phyloP scores from a whole-genome alignment of 192 early-diverging fungal genomes.

The Coemansia sp. region DNA sequence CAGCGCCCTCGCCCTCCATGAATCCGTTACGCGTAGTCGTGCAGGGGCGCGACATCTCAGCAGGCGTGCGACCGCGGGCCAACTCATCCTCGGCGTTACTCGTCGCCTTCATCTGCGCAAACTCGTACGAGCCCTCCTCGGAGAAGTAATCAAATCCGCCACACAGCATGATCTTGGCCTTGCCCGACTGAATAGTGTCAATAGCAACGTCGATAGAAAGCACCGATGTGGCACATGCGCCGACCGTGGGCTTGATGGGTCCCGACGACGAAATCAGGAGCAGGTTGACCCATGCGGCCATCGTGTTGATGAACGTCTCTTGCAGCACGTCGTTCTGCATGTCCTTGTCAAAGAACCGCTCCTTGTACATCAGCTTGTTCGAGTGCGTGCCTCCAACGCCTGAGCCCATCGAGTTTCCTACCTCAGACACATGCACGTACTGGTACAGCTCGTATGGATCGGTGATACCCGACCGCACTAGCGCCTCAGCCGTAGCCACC shows the following conservation, averaged over 20 bases:
- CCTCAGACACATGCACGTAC: slow-evolving; percentile 90
- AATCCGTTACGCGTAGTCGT: slow-evolving; percentile 86
- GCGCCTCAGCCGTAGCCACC: slow-evolving; percentile 88
- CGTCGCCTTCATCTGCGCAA: slow-evolving; percentile 98
- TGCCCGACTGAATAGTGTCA: slow-evolving; percentile 84
- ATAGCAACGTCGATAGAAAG: slow-evolving; percentile 90
- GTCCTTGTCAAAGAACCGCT: slow-evolving; percentile 75
- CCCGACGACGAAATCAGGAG: slow-evolving; percentile 89
- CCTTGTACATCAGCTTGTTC: slow-evolving; percentile 75
- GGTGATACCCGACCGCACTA: slow-evolving; percentile 86
- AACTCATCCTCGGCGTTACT: slow-evolving; percentile 79
- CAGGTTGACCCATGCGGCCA: slow-evolving; percentile 93
- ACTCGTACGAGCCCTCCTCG: slow-evolving; percentile 92
- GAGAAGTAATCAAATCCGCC: slow-evolving; percentile 93
- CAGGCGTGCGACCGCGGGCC: slow-evolving; percentile 78
- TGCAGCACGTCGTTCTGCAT: slow-evolving; percentile 92
- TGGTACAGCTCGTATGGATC: slow-evolving; percentile 98
- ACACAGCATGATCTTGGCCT: slow-evolving; percentile 89
- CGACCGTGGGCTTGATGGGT: slow-evolving; percentile 75
- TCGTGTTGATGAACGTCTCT: slow-evolving; percentile 73
- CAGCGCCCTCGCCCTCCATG: slow-evolving; percentile 94
- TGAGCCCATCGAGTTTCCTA: slow-evolving; percentile 87
- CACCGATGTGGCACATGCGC: slow-evolving; percentile 90
- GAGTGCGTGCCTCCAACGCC: slow-evolving; percentile 87
- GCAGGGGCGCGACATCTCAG: slow-evolving; percentile 91